Percentiles rank a stretch among this genome's conserved stretches.
These are phyloP conservation scores for Gigaspora rosea DNA, from an alignment of 192 early-diverging fungal species.

Conservation along the genomic window DNA sequence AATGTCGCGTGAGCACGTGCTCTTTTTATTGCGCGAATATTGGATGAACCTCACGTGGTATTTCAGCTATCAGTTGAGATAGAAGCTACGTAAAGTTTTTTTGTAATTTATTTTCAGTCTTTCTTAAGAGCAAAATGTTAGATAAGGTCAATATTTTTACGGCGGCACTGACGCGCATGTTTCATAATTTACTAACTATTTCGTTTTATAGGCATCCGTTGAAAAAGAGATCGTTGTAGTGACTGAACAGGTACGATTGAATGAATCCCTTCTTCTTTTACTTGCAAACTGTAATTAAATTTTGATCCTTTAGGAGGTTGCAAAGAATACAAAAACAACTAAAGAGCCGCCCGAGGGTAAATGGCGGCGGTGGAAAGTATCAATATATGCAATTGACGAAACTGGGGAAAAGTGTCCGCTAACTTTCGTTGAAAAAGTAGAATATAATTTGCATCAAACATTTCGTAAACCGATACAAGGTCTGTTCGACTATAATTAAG, in stretches of 20 bases:
- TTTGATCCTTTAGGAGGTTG: constrained; percentile 6
- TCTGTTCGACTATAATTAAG: constrained; percentile 26
- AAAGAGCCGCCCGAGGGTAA: constrained; percentile 45
- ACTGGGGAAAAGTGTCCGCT: constrained; percentile 37
- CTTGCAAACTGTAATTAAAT: not conserved
- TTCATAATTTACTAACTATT: not conserved
- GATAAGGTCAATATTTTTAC: not conserved
- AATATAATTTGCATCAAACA: constrained; percentile 52
- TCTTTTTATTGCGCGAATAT: no score
- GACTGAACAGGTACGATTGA: constrained; percentile 24
- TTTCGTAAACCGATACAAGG: constrained; percentile 48
- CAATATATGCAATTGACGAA: constrained; percentile 45
- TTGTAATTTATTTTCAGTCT: no score
- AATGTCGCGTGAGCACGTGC: no score
- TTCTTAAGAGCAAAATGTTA: not conserved
- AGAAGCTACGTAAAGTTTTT: no score
- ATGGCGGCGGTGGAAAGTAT: constrained; percentile 42
- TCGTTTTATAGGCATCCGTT: not conserved
- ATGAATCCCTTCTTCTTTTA: not conserved
- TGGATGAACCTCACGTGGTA: no score
- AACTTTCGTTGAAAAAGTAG: constrained; percentile 49
- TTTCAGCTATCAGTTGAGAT: no score
- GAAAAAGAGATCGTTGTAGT: constrained; percentile 19
- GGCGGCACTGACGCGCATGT: not conserved
- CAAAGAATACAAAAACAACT: constrained; percentile 8